Conservation (phyloP, 176 grass and related monocot species). For the Oryza australiensis region DNA sequence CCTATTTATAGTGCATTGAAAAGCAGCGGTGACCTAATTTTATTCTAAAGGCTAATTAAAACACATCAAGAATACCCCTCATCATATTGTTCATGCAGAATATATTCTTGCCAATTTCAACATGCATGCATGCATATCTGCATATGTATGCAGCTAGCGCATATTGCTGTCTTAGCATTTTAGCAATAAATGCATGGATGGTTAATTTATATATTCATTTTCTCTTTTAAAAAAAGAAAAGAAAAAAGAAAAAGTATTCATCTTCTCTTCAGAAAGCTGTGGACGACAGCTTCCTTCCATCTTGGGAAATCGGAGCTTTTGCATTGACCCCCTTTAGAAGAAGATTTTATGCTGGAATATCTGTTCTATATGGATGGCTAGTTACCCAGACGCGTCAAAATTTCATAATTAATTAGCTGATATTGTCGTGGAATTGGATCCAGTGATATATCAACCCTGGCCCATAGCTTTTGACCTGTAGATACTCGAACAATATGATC, state of each 20-base stretch:
- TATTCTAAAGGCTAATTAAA: background rate
- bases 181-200: background rate
- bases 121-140: background rate
- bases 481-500: background rate
- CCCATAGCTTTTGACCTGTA: background rate
- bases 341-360: constrained; percentile 39
- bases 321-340: constrained; percentile 33
- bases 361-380: background rate
- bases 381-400: background rate
- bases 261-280: constrained; percentile 5
- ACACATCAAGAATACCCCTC: background rate
- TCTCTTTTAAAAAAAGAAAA: too few species aligned
- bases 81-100: background rate
- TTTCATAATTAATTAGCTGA: background rate
- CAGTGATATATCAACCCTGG: background rate
- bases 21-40: constrained; percentile 1
- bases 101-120: background rate
- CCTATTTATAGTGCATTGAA: constrained; percentile 13
- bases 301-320: constrained; percentile 12
- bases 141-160: background rate
- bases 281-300: constrained; percentile 13
- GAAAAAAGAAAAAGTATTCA: background rate
- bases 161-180: background rate
- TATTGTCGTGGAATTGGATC: background rate
- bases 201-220: background rate